Percentiles rank a stretch among this genome's conserved stretches.
Conservation (phyloP, 495 filamentous ascomycete species). For the Talaromyces liani region DNA sequence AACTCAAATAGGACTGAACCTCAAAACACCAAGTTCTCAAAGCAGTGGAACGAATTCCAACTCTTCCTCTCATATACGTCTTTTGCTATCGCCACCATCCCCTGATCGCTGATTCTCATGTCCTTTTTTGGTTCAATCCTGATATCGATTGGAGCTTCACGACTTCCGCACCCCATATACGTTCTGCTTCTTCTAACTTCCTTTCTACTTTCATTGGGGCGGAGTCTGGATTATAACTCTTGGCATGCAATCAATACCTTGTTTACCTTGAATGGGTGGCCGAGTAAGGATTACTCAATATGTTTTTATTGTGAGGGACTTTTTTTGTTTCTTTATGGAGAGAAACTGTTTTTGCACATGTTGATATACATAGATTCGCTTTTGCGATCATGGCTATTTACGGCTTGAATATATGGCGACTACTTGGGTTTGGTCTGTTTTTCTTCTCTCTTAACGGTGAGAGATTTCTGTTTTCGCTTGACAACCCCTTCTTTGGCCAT, state of each 20-base stretch:
- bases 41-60: slow-evolving; percentile 21
- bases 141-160: background rate
- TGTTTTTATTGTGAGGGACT: background rate
- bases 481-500: background rate
- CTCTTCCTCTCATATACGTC: slow-evolving; percentile 20
- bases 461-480: background rate
- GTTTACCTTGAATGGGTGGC: background rate
- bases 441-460: background rate
- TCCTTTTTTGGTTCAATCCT: slow-evolving; percentile 1
- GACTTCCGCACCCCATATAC: background rate
- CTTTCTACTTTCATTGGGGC: background rate
- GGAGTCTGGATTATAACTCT: background rate
- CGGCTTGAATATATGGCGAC: background rate
- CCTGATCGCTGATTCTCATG: slow-evolving; percentile 4
- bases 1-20: slow-evolving; percentile 9
- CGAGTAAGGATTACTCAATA: background rate
- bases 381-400: background rate
- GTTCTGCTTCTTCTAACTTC: background rate
- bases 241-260: background rate
- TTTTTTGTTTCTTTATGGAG: background rate
- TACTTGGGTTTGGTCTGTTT: background rate
- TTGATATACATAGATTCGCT: background rate
- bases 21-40: slow-evolving; percentile 14
- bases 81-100: background rate
- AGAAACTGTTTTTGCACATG: background rate